Base-by-base conservation (phyloP, 345 rosid genomes). In the Eucalyptus erythrocorys region DNA sequence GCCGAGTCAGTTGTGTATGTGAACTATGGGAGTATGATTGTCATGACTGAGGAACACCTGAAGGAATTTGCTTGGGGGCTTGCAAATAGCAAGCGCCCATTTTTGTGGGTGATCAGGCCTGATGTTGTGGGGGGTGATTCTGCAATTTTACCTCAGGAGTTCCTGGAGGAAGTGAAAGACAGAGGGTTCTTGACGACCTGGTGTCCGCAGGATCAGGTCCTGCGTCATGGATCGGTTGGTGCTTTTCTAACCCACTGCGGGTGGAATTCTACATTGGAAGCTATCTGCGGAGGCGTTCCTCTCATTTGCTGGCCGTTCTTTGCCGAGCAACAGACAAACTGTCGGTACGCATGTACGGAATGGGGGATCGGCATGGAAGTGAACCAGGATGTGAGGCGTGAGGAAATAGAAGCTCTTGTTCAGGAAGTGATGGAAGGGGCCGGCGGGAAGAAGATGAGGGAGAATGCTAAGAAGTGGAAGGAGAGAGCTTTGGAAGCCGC, bases 21-120 rank as follows among this genome's bases (percentile, higher is more conserved):
- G 47, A 91, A 87, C 49, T 90, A 87, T 30, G 93, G 93, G 3
- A 88, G 89, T 51, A 37, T 90, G 4, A 80, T 76, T 21, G 84
- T 88, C n/a, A 87, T 91, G 90, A 87, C 87, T 3, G 86, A 87
- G 19, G 48, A 87, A 7, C 88, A 93, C 50, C 48, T 93, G 87
- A 89, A 61, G 55, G 93, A 93, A 76, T 91, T 93, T 84, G 93
- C 93, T 2, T 87, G 91, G 93, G 93, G 94, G 22, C 90, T 92
- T 43, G 94, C 93, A 7, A 88, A 90, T 15, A 87, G 90, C 71
- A 91, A 91, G 45, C 80, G 86, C 49, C 89, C 92, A 9, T 91
- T 93, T 89, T 37, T 90, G 17, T 93, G 94, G 94, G 87, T 93
- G 13, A 84, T 91, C 7, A 88, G 92, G 88, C 85, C 88, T 14